Percentiles rank a stretch among this genome's conserved stretches.
phyloP scores from a whole-genome alignment of 495 filamentous ascomycete species.

The Chaetomium fimeti region DNA sequence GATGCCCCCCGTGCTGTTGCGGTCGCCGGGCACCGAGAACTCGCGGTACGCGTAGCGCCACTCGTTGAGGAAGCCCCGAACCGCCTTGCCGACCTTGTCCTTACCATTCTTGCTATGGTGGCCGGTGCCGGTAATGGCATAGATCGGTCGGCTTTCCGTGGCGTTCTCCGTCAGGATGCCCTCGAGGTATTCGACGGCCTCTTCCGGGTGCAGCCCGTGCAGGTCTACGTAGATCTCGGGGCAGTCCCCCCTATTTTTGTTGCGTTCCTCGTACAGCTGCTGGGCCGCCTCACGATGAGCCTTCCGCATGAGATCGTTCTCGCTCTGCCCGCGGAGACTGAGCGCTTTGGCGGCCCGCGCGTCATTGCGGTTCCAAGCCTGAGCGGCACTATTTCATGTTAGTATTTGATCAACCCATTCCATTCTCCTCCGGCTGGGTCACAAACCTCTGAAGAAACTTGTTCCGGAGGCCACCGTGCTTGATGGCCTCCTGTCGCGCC shows the following conservation, averaged over 20 bases:
- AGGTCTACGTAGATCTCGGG: slow-evolving; percentile 91
- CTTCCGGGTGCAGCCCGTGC: slow-evolving; percentile 94
- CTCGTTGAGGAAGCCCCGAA: slow-evolving; percentile 87
- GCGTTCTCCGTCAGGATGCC: slow-evolving; percentile 78
- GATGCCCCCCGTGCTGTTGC: slow-evolving; percentile 87
- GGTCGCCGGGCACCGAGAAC: slow-evolving; percentile 90
- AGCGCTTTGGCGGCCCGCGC: slow-evolving; percentile 94
- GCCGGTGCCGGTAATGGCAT: slow-evolving; percentile 93
- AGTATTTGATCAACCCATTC: slow-evolving; percentile 13
- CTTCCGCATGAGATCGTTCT: slow-evolving; percentile 96
- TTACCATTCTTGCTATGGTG: slow-evolving; percentile 99
- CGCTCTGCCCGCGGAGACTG: slow-evolving; percentile 87
- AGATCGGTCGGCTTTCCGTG: slow-evolving; percentile 71
- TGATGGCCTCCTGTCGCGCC: slow-evolving; percentile 88
- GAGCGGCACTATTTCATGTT: slow-evolving; percentile 71
- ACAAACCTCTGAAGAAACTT: slow-evolving; percentile 92
- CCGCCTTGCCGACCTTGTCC: slow-evolving; percentile 95
- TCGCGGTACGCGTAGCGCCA: slow-evolving; percentile 96
- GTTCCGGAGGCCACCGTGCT: slow-evolving; percentile 91
- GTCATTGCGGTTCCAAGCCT: slow-evolving; percentile 99
- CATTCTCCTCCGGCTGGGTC: neutral
- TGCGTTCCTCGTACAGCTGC: slow-evolving; percentile 90
- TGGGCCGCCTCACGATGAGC: slow-evolving; percentile 93
- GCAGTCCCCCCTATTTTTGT: slow-evolving; percentile 60
- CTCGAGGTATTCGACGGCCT: slow-evolving; percentile 93